These are phyloP conservation scores for Apium graveolens DNA, from an alignment of 129 eudicot genomes.

Conservation along the genomic window DNA sequence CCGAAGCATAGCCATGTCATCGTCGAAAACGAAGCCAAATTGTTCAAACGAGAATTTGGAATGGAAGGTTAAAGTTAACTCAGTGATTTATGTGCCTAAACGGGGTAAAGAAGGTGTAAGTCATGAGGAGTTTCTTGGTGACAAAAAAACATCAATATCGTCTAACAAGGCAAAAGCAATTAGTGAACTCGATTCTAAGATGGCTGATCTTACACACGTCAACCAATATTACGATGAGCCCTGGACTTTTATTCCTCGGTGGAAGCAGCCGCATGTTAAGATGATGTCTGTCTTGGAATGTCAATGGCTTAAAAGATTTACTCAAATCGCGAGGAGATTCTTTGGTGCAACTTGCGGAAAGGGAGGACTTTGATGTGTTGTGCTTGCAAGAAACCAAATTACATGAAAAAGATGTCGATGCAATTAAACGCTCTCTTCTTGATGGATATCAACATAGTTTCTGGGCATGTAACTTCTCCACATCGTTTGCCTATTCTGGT, in stretches of 20 bases:
- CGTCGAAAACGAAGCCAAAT: neutral
- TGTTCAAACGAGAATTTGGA: constrained; percentile 19
- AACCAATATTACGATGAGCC: constrained; percentile 38
- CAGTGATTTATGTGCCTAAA: constrained; percentile 23
- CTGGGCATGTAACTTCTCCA: constrained; percentile 85
- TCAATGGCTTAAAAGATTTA: constrained; percentile 81
- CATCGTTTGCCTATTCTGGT: constrained; percentile 85
- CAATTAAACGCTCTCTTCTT: constrained; percentile 46
- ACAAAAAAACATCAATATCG: constrained; percentile 17
- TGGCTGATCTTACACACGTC: constrained; percentile 25
- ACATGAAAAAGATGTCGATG: constrained; percentile 34
- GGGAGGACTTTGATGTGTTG: constrained; percentile 85
- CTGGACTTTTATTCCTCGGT: constrained; percentile 86
- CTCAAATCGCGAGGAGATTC: constrained; percentile 52
- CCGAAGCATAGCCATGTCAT: constrained; percentile 14
- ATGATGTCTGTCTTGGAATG: constrained; percentile 98
- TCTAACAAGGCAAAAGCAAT: constrained; percentile 27
- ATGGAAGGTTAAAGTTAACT: constrained; percentile 27
- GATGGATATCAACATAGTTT: constrained; percentile 75
- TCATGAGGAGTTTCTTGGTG: constrained; percentile 5
- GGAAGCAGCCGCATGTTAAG: constrained; percentile 58
- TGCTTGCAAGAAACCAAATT: constrained; percentile 96
- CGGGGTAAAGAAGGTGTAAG: constrained; percentile 25
- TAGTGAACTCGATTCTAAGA: constrained; percentile 12
- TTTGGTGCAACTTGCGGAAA: constrained; percentile 60